phyloP scores from a whole-genome alignment of 2,329 filamentous ascomycete genomes.

The Cercospora brassicicola region DNA sequence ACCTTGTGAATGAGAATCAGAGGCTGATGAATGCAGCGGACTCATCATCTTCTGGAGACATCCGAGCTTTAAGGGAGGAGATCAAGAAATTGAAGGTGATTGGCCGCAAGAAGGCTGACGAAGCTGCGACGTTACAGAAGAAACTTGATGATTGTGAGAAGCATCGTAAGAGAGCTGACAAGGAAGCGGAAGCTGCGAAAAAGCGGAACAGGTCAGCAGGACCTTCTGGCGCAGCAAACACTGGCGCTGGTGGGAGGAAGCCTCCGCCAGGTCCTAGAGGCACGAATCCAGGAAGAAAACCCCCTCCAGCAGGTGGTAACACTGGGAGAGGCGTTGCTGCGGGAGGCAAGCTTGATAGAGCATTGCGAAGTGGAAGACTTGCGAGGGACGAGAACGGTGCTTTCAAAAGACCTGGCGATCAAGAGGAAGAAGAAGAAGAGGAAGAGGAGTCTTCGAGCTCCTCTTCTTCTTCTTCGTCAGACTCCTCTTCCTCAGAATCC shows the following conservation, averaged over 20 bases:
- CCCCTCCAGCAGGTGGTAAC: too few species aligned
- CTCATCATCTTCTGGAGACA: background rate
- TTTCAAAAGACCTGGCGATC: too few species aligned
- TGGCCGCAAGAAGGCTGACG: background rate
- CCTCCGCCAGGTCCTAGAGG: background rate
- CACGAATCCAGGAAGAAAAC: background rate
- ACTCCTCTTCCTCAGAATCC: too few species aligned
- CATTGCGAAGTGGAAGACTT: background rate
- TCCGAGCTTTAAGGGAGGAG: background rate
- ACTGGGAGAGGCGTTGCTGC: too few species aligned
- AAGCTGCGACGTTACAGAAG: background rate
- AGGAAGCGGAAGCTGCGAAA: background rate
- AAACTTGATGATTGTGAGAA: background rate
- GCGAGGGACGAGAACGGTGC: too few species aligned
- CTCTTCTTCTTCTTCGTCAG: too few species aligned
- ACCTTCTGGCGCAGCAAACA: background rate
- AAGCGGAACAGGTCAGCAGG: background rate
- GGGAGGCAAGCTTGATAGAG: too few species aligned
- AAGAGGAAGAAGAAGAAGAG: background rate
- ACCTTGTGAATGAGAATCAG: background rate
- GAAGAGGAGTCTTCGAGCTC: background rate
- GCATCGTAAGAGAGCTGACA: background rate
- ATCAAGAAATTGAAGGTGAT: background rate
- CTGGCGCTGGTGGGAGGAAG: background rate
- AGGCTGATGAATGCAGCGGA: background rate